Evolutionary conservation across 169 alveolate genomes (phyloP).

Genomic region (Haemoproteus tartakovskyi): DNA sequence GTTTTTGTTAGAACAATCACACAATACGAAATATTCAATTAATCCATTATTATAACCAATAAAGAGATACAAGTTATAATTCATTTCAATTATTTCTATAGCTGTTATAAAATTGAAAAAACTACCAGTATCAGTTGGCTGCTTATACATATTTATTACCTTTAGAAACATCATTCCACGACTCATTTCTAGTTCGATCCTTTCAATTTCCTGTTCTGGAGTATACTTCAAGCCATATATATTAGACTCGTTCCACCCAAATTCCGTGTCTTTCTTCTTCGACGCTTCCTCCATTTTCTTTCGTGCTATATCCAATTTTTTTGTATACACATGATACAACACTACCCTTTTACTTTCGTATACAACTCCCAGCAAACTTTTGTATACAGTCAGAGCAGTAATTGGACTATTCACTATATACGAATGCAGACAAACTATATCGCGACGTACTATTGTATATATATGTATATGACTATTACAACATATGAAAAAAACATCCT

Average conservation of each 20-base stretch:
- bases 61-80: conserved; percentile 41
- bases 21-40: conserved; percentile 22
- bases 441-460: conserved; percentile 2
- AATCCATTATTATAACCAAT: conserved; percentile 38
- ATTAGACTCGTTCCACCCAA: too few species aligned
- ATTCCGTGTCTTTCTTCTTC: too few species aligned
- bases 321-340: conserved; percentile 1
- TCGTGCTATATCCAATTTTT: neutral
- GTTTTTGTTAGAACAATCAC: too few species aligned
- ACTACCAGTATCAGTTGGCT: too few species aligned
- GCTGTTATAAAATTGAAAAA: conserved; percentile 21
- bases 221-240: too few species aligned
- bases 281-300: too few species aligned
- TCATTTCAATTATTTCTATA: conserved; percentile 6
- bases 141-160: too few species aligned
- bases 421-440: neutral
- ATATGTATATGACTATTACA: conserved; percentile 16
- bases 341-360: conserved; percentile 1
- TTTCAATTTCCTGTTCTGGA: too few species aligned
- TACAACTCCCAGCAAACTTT: conserved; percentile 17
- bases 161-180: too few species aligned
- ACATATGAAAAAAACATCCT: conserved; percentile 19
- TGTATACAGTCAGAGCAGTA: conserved; percentile 11
- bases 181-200: too few species aligned
- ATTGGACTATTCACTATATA: neutral